Evolutionary conservation across 805 yeast genomes (phyloP).

Genomic region (Blastobotrys americana): DNA sequence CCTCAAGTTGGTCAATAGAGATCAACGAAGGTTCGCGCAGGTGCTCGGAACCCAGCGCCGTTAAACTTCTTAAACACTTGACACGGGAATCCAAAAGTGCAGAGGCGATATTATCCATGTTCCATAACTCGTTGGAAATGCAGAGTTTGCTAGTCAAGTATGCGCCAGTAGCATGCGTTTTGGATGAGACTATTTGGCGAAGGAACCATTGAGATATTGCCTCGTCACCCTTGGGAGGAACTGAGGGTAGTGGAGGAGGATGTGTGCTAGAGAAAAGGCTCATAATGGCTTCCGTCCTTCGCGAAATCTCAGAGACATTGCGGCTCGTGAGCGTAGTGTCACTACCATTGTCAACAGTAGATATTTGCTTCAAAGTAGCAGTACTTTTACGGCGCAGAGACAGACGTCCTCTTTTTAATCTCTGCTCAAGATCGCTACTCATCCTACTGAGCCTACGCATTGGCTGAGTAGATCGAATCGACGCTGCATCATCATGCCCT

Average conservation of each 20-base stretch:
- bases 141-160: conserved; percentile 6
- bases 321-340: background rate
- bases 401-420: conserved; percentile 9
- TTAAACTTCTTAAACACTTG: conserved; percentile 8
- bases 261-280: background rate
- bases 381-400: conserved; percentile 11
- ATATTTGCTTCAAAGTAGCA: conserved; percentile 7
- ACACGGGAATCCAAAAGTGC: conserved; percentile 7
- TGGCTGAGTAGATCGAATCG: background rate
- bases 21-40: conserved; percentile 2
- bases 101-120: conserved; percentile 4
- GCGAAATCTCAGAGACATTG: conserved; percentile 3
- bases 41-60: conserved; percentile 9
- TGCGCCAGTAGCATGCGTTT: conserved; percentile 8
- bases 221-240: conserved; percentile 2
- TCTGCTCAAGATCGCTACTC: conserved; percentile 11
- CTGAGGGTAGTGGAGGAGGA: background rate
- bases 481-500: background rate
- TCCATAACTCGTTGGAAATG: conserved; percentile 12
- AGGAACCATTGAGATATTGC: conserved; percentile 13
- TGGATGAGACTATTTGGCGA: conserved; percentile 8
- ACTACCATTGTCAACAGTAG: background rate
- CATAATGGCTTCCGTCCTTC: background rate
- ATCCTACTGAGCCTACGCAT: conserved; percentile 7
- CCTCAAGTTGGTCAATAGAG: background rate